A percentile compares a stretch with the other conserved stretches of the same genome.
These are phyloP conservation scores for Zizania latifolia DNA, from an alignment of 176 grass and related monocot species.

Conservation along the genomic window DNA sequence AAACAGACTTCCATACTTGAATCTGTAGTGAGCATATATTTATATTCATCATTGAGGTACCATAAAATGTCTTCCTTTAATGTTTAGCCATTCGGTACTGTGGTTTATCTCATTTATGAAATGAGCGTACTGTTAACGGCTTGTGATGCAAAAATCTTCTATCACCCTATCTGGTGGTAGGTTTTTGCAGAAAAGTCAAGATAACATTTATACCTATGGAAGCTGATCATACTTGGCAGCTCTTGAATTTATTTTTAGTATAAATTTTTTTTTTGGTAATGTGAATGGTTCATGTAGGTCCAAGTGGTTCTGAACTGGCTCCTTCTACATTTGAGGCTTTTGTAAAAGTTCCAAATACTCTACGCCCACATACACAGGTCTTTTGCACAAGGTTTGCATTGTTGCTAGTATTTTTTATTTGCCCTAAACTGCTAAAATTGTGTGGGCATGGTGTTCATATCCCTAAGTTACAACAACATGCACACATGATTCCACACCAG, in stretches of 20 bases:
- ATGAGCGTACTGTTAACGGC: not conserved
- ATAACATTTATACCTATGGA: not conserved
- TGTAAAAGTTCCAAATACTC: constrained; percentile 82
- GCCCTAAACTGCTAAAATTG: constrained; percentile 9
- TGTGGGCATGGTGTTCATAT: not conserved
- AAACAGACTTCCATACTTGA: not conserved
- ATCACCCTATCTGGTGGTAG: not conserved
- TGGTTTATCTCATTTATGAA: constrained; percentile 10
- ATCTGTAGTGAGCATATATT: not conserved
- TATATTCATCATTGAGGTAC: not conserved
- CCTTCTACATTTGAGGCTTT: constrained; percentile 86
- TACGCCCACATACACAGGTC: constrained; percentile 90
- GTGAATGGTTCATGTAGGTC: constrained; percentile 56
- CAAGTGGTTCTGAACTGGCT: constrained; percentile 64
- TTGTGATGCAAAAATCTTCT: not conserved
- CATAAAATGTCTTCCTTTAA: not conserved
- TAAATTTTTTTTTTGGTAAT: not conserved
- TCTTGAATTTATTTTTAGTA: constrained; percentile 10
- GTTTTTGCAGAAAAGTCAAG: constrained; percentile 27
- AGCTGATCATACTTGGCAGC: not conserved
- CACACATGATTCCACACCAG: not conserved
- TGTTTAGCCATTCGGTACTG: not conserved
- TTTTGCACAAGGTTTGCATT: constrained; percentile 81
- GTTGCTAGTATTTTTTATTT: not conserved
- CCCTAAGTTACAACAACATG: constrained; percentile 10